Conservation (phyloP, 257 asterid genomes). For the Nicotiana benthamiana region DNA sequence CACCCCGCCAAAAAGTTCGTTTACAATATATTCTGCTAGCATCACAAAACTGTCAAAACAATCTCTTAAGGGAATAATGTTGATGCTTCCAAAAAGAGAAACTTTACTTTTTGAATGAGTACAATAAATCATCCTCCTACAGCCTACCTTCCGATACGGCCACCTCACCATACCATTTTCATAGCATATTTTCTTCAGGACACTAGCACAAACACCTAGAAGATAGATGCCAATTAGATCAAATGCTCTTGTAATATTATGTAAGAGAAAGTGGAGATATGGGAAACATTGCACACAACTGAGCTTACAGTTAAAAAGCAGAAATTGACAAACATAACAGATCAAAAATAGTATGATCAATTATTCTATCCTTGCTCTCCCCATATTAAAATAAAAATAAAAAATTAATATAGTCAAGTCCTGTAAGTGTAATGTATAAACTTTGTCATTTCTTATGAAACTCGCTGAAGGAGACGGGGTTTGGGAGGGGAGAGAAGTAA, state of each 20-base stretch:
- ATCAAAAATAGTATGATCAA: not conserved
- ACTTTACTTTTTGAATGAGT: not conserved
- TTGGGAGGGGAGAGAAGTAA: too few relatives aligned
- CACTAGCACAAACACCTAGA: constrained; percentile 60
- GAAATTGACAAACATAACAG: not conserved
- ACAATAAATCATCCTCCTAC: not conserved
- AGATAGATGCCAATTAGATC: constrained; percentile 7
- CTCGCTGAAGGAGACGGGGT: not conserved
- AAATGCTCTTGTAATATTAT: not conserved
- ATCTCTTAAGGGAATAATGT: not conserved
- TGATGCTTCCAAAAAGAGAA: not conserved
- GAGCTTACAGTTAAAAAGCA: not conserved
- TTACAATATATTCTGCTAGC: not conserved
- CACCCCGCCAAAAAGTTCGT: not conserved
- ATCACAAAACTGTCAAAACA: not conserved
- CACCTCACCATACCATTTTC: constrained; percentile 61
- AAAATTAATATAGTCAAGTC: not conserved
- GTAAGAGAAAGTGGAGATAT: not conserved
- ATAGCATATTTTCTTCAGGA: constrained; percentile 49
- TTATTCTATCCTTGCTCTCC: not conserved
- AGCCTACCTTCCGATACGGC: constrained; percentile 60
- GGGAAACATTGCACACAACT: not conserved
- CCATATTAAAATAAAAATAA: not conserved
- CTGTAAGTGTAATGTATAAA: not conserved
- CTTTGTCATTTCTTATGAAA: not conserved